Evolutionary conservation across 2,329 filamentous ascomycete genomes (phyloP).

Genomic region (Teratosphaeria nubilosa): DNA sequence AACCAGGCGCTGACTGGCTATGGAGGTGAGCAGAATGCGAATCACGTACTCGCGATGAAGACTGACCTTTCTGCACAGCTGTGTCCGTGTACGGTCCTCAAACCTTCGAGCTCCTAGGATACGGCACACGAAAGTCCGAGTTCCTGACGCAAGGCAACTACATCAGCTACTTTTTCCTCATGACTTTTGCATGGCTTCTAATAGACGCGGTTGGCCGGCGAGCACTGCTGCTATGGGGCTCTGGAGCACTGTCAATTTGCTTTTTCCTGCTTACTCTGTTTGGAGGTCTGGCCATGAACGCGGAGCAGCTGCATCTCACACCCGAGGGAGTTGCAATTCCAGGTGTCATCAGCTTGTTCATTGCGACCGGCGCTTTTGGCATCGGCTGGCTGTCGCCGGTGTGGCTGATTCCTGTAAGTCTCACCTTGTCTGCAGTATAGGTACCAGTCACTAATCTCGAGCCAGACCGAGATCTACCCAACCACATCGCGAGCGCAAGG

Average conservation of each 20-base stretch:
- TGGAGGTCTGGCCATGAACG: constrained; percentile 38
- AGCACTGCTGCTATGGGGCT: constrained; percentile 45
- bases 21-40: constrained; percentile 9
- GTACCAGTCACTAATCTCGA: background rate
- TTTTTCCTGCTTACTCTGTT: constrained; percentile 45
- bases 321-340: constrained; percentile 38
- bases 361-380: constrained; percentile 51
- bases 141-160: constrained; percentile 52
- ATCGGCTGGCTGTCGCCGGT: constrained; percentile 51
- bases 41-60: background rate
- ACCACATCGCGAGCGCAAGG: constrained; percentile 46
- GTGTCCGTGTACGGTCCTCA: constrained; percentile 55
- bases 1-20: constrained; percentile 49
- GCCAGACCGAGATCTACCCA: constrained; percentile 45
- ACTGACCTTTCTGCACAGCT: constrained; percentile 27
- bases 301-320: constrained; percentile 29
- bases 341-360: constrained; percentile 43
- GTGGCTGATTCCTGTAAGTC: constrained; percentile 43
- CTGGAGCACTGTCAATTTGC: constrained; percentile 36
- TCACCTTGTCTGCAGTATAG: background rate
- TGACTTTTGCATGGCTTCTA: constrained; percentile 51
- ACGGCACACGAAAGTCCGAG: constrained; percentile 42
- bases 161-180: constrained; percentile 49
- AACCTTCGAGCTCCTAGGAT: constrained; percentile 53
- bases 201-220: constrained; percentile 48